phyloP scores from a whole-genome alignment of 2,329 filamentous ascomycete genomes.

The Colletotrichum sansevieriae region DNA sequence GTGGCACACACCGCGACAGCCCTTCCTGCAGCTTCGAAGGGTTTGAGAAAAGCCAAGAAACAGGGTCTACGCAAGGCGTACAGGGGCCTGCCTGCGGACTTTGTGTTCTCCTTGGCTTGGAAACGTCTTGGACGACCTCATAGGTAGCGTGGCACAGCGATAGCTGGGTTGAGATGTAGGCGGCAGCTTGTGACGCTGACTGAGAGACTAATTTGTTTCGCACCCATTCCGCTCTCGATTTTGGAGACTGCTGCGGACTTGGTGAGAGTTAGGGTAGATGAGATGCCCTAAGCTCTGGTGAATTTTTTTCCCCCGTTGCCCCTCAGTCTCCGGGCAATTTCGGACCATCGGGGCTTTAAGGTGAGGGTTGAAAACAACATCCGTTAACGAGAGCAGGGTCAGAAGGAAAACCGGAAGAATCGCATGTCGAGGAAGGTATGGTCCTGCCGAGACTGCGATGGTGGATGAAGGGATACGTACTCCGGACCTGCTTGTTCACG shows the following conservation, averaged over 20 bases:
- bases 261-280: not conserved
- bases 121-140: constrained; percentile 40
- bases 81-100: constrained; percentile 34
- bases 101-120: constrained; percentile 30
- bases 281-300: not conserved
- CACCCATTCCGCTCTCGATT: constrained; percentile 5
- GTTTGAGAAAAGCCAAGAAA: constrained; percentile 37
- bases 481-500: no score
- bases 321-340: constrained; percentile 27
- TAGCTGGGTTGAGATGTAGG: constrained; percentile 5
- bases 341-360: constrained; percentile 17
- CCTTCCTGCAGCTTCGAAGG: not conserved
- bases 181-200: constrained; percentile 1
- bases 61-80: constrained; percentile 39
- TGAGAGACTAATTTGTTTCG: not conserved
- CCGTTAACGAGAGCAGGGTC: not conserved
- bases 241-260: not conserved
- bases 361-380: constrained; percentile 9
- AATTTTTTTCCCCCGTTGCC: constrained; percentile 13
- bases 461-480: no score
- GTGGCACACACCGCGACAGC: constrained; percentile 7
- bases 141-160: constrained; percentile 24
- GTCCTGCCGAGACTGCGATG: constrained; percentile 1
- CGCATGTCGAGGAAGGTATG: constrained; percentile 21
- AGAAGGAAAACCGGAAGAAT: constrained; percentile 20